Evolutionary conservation across 2,329 filamentous ascomycete genomes (phyloP), one percentile per base, ranked within the genome.

Genomic region (Metarhizium robertsii): DNA sequence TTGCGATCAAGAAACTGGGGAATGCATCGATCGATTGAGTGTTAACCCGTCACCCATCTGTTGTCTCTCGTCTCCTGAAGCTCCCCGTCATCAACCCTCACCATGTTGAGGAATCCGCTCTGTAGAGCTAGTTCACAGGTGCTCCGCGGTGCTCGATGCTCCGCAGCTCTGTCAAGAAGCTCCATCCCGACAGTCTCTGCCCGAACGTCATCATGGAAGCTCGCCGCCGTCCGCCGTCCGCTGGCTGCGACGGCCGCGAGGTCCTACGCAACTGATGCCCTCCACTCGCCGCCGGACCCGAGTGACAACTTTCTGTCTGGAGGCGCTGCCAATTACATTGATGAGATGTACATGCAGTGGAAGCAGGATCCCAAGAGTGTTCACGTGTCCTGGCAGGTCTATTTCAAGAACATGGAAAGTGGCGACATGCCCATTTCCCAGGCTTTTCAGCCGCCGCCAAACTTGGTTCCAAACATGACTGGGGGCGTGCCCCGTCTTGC

Each of bases 311-410:
- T 99, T 80, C 83, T 99, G 59, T 90, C 91, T 61, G 94, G 94
- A 63, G 97, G 90, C 79, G 94, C 92, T 58, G 94, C 94, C 74
- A 96, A 95, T 78, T 99, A 99, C 77, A 90, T 99, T 71, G 94
- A 99, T 73, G 94, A 96, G 79, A 99, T 99, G 94, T 99, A 99
- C 75, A 79, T 96, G 78, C 86, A 92, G 71, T 99, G 94, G 94
- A 96, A 92, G 76, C 80, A 88, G 61, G 91, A 99, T 66, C 92
- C 94, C 53, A 82, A 85, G 66, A 96, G 90, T 69, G 94, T 99
- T 57, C 94, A 99, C 75, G 81, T 96, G 66, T 99, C 94, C 71
- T 99, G 94, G 94, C 92, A 96, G 77, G 86, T 95, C 70, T 99
- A 99, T 82, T 99, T 99, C 83, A 90, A 86, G 77, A 99, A 99